These are phyloP conservation scores for Nitzschia sp. DNA, from an alignment of 108 stramenopile genomes.

Conservation along the genomic window DNA sequence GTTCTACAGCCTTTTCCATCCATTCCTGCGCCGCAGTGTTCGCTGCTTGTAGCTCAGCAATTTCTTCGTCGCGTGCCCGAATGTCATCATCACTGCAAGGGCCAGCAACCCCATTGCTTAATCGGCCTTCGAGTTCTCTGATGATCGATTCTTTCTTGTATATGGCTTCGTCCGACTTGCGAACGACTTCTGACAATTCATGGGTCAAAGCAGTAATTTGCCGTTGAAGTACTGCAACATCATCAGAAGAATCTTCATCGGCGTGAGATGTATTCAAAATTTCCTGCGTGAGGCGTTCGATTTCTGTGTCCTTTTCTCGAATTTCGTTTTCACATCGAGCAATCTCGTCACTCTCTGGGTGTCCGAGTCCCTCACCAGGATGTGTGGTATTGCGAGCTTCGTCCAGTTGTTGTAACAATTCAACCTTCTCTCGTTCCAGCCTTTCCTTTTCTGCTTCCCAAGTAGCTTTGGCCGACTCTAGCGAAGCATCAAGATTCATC, in stretches of 20 bases:
- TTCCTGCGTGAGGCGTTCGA: not conserved
- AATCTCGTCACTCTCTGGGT: not conserved
- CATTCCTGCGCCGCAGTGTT: constrained; percentile 74
- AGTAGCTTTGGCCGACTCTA: not conserved
- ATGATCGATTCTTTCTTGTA: constrained; percentile 42
- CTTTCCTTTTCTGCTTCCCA: not conserved
- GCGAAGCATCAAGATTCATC: not conserved
- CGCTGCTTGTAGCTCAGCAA: constrained; percentile 48
- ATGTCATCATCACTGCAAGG: constrained; percentile 36
- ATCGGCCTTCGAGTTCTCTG: constrained; percentile 38
- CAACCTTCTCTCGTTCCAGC: not conserved
- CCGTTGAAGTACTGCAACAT: not conserved
- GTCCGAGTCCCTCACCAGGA: not conserved
- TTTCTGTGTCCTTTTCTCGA: not conserved
- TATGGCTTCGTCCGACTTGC: constrained; percentile 30
- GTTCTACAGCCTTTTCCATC: constrained; percentile 77
- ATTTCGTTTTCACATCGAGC: not conserved
- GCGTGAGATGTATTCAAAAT: not conserved
- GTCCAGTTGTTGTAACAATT: not conserved
- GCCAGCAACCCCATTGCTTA: constrained; percentile 28
- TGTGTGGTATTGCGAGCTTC: not conserved
- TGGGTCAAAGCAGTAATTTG: constrained; percentile 13
- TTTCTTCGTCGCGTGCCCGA: constrained; percentile 37
- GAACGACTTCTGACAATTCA: constrained; percentile 19
- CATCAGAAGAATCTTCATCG: not conserved